These are phyloP conservation scores for Plasmopara muralis DNA, from an alignment of 352 stramenopile genomes.

Conservation along the genomic window DNA sequence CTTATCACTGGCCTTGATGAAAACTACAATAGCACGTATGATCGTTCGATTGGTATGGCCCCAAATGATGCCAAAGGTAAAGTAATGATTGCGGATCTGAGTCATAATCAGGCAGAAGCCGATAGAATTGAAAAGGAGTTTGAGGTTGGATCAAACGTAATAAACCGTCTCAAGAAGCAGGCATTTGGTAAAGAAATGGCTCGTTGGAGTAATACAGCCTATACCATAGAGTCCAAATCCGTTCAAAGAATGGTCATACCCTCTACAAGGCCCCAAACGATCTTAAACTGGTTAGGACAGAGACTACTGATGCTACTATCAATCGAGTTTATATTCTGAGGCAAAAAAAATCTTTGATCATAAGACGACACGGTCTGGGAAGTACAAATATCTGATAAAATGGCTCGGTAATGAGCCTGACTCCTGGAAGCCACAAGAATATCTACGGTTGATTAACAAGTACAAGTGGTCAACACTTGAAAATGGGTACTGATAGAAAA, in stretches of 20 bases:
- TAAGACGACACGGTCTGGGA: too few relatives aligned
- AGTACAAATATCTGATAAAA: too few relatives aligned
- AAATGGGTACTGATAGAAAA: too few relatives aligned
- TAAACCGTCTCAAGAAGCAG: conserved; percentile 14
- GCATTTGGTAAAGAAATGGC: conserved; percentile 21
- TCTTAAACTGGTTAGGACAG: conserved; percentile 3
- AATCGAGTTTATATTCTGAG: conserved; percentile 17
- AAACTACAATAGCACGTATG: conserved; percentile 36
- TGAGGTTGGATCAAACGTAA: neutral
- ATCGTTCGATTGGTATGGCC: conserved; percentile 21
- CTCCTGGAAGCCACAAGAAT: conserved; percentile 7
- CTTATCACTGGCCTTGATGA: conserved; percentile 12
- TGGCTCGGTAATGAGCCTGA: neutral
- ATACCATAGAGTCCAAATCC: conserved; percentile 17
- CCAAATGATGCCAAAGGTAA: conserved; percentile 15
- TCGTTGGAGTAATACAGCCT: conserved; percentile 17
- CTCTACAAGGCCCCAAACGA: conserved; percentile 4
- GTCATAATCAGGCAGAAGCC: neutral
- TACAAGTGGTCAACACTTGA: too few relatives aligned
- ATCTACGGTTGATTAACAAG: too few relatives aligned
- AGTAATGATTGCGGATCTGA: conserved; percentile 5
- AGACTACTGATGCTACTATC: conserved; percentile 13
- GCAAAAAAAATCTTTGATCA: conserved; percentile 1
- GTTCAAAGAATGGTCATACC: conserved; percentile 24
- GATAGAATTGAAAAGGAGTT: conserved; percentile 12